phyloP scores from a whole-genome alignment of 2,329 filamentous ascomycete genomes.

The Xylogone sp. region DNA sequence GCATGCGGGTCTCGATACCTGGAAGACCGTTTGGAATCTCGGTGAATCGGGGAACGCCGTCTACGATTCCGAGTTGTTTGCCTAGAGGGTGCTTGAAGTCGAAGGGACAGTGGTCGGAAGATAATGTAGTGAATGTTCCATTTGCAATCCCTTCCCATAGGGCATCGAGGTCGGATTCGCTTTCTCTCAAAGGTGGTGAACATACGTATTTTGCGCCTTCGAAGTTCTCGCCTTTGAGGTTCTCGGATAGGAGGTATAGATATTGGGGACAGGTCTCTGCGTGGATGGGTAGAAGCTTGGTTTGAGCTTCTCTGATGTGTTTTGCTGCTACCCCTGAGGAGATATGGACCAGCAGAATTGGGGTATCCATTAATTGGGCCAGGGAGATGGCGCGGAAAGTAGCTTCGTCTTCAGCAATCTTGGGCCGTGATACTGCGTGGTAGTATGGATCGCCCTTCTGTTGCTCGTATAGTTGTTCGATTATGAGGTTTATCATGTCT shows the following conservation, averaged over 20 bases:
- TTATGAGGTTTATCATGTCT: conserved; percentile 37
- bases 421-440: conserved; percentile 37
- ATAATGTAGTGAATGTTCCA: neutral
- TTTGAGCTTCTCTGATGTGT: conserved; percentile 31
- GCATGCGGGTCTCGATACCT: neutral
- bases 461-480: conserved; percentile 32
- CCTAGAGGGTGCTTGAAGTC: neutral
- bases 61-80: neutral
- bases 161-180: conserved; percentile 27
- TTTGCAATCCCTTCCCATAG: conserved; percentile 19
- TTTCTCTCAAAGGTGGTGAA: conserved; percentile 28
- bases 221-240: conserved; percentile 29
- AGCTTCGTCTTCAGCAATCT: conserved; percentile 38
- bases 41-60: neutral
- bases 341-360: conserved; percentile 33
- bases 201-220: conserved; percentile 32
- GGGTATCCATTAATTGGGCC: conserved; percentile 29
- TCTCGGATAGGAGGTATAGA: conserved; percentile 28
- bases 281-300: conserved; percentile 29
- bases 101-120: neutral
- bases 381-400: conserved; percentile 30
- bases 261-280: conserved; percentile 33
- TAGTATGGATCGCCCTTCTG: conserved; percentile 33
- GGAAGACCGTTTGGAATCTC: neutral
- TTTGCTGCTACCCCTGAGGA: conserved; percentile 13